Conservation (phyloP, 1,284 basidiomycete genomes). For the Ustilago hordei region DNA sequence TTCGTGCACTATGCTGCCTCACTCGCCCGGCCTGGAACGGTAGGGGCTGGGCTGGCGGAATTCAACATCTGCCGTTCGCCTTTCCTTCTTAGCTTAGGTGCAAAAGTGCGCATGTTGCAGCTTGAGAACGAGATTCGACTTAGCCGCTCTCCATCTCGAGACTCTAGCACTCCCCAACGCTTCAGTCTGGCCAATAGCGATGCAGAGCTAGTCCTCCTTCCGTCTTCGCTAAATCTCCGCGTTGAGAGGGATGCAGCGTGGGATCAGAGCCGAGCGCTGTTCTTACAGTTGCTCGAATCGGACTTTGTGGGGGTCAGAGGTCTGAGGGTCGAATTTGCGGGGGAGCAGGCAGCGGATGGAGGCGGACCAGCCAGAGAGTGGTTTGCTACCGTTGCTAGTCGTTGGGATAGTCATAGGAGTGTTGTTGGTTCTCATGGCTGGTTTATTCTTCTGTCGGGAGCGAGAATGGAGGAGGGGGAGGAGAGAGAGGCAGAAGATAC, state of each 20-base stretch:
- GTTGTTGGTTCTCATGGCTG: conserved; percentile 20
- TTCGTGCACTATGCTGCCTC: conserved; percentile 34
- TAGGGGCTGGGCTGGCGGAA: conserved; percentile 17
- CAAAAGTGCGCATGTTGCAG: conserved; percentile 53
- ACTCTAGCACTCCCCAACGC: neutral
- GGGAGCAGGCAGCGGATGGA: conserved; percentile 56
- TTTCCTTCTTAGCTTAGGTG: conserved; percentile 48
- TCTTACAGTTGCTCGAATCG: conserved; percentile 32
- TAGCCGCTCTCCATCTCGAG: neutral
- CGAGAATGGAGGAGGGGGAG: neutral
- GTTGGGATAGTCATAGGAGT: conserved; percentile 15
- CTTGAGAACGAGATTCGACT: conserved; percentile 51
- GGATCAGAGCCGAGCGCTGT: conserved; percentile 30
- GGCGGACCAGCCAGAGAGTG: conserved; percentile 59
- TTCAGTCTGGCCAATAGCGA: neutral
- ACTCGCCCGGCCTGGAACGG: neutral
- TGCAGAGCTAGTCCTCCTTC: conserved; percentile 25
- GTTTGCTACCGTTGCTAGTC: conserved; percentile 45
- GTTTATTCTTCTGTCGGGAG: conserved; percentile 11
- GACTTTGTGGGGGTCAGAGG: conserved; percentile 18
- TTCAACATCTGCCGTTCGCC: conserved; percentile 42
- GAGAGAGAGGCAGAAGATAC: conserved; percentile 10
- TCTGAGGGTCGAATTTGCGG: conserved; percentile 49
- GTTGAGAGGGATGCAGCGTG: conserved; percentile 24
- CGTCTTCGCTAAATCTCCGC: conserved; percentile 23